Conservation (phyloP, 345 rosid genomes). For the Populus simonii region DNA sequence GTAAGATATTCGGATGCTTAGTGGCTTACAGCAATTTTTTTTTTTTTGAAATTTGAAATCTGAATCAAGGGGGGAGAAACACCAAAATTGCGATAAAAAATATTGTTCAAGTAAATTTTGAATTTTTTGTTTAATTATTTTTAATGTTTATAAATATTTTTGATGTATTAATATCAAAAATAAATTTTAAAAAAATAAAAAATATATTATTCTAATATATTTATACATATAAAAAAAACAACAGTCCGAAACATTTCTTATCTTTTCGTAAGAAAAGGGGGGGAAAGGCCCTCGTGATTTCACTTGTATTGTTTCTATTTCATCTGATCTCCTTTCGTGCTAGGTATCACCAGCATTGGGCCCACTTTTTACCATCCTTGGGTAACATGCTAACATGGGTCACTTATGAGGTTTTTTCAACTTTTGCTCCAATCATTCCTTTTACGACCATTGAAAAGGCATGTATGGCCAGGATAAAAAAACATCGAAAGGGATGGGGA, state of each 20-base stretch:
- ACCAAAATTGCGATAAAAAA: too few relatives aligned
- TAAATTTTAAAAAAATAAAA: too few relatives aligned
- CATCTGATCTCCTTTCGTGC: not conserved
- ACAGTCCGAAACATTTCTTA: too few relatives aligned
- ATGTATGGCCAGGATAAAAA: not conserved
- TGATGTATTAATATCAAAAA: too few relatives aligned
- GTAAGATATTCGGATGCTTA: too few relatives aligned
- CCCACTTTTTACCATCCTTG: conserved; percentile 22
- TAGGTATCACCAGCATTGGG: conserved; percentile 27
- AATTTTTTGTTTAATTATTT: too few relatives aligned
- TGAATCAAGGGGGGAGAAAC: not conserved
- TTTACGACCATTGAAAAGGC: conserved; percentile 7
- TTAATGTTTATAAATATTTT: too few relatives aligned
- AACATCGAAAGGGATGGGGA: not conserved
- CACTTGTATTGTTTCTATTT: not conserved
- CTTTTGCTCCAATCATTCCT: conserved; percentile 16
- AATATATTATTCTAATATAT: too few relatives aligned
- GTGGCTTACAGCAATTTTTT: too few relatives aligned
- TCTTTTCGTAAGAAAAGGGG: too few relatives aligned
- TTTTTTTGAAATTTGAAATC: too few relatives aligned
- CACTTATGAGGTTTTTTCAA: conserved; percentile 14
- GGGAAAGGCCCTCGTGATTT: not conserved
- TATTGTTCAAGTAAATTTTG: too few relatives aligned
- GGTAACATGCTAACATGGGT: conserved; percentile 27
- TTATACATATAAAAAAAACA: accelerated